These are phyloP conservation scores for Chaetothyriales sp. DNA, from an alignment of 2,329 filamentous ascomycete genomes.

Conservation along the genomic window DNA sequence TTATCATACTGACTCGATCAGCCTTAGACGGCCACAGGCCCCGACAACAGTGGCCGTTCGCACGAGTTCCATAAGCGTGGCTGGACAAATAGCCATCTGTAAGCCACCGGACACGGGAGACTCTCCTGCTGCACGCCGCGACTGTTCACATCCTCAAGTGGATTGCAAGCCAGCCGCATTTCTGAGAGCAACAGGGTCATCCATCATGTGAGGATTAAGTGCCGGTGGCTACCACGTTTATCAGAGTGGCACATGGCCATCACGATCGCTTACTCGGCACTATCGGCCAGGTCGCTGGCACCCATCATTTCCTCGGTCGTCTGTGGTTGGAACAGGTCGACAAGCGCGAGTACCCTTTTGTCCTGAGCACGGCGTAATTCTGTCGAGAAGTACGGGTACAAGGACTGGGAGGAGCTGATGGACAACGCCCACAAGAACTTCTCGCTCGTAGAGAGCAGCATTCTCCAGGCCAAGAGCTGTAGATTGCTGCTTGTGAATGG, in stretches of 20 bases:
- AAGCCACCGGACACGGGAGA: conserved; percentile 57
- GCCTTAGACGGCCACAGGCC: conserved; percentile 14
- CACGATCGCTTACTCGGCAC: conserved; percentile 37
- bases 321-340: conserved; percentile 50
- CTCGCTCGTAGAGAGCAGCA: conserved; percentile 46
- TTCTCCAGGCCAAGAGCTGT: conserved; percentile 43
- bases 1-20: conserved; percentile 6
- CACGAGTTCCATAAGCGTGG: conserved; percentile 50
- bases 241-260: conserved; percentile 57
- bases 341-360: conserved; percentile 54
- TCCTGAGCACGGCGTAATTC: conserved; percentile 41
- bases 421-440: conserved; percentile 46
- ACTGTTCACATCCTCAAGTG: conserved; percentile 52
- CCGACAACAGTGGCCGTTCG: conserved; percentile 26
- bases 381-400: conserved; percentile 50
- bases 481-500: conserved; percentile 51
- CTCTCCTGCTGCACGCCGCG: conserved; percentile 49
- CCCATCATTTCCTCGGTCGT: conserved; percentile 46
- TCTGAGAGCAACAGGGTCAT: conserved; percentile 46
- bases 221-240: conserved; percentile 56
- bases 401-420: conserved; percentile 41
- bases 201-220: conserved; percentile 50
- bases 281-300: conserved; percentile 51
- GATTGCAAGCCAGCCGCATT: conserved; percentile 37
- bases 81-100: conserved; percentile 47